A percentile compares a stretch with the other conserved stretches of the same genome.
Conservation (phyloP, 169 alveolate genomes). For the Cryptosporidium ubiquitum region DNA sequence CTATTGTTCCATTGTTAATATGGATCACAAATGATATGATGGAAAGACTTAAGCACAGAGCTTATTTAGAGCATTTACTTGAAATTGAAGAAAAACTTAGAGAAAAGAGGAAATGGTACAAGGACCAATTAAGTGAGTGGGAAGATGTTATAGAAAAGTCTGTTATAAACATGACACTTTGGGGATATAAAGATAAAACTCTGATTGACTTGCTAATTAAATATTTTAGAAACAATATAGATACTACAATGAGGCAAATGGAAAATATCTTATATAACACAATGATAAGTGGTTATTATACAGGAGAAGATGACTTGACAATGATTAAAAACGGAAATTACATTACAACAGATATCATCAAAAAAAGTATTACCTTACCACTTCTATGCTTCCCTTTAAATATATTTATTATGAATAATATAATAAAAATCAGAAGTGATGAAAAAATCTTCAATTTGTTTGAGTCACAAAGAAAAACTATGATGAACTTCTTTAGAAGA, state of each 20-base stretch:
- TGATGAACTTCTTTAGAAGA: neutral
- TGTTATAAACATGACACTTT: constrained; percentile 12
- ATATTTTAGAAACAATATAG: neutral
- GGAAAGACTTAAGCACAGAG: constrained; percentile 33
- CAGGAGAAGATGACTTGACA: constrained; percentile 17
- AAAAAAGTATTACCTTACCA: constrained; percentile 43
- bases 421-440: constrained; percentile 13
- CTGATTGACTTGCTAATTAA: constrained; percentile 4
- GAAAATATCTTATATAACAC: neutral
- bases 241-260: constrained; percentile 24
- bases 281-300: constrained; percentile 4
- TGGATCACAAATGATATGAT: constrained; percentile 44
- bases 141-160: constrained; percentile 41
- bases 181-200: constrained; percentile 24
- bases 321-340: neutral
- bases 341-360: constrained; percentile 25
- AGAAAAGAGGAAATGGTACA: constrained; percentile 15
- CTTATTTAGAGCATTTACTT: constrained; percentile 31
- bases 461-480: constrained; percentile 8
- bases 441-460: constrained; percentile 15
- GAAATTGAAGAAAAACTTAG: constrained; percentile 33
- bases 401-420: neutral
- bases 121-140: constrained; percentile 33
- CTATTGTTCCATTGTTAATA: constrained; percentile 4
- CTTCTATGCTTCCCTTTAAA: neutral